Evolutionary conservation across 495 filamentous ascomycete genomes (phyloP).

Genomic region (Podospora pseudopauciseta): DNA sequence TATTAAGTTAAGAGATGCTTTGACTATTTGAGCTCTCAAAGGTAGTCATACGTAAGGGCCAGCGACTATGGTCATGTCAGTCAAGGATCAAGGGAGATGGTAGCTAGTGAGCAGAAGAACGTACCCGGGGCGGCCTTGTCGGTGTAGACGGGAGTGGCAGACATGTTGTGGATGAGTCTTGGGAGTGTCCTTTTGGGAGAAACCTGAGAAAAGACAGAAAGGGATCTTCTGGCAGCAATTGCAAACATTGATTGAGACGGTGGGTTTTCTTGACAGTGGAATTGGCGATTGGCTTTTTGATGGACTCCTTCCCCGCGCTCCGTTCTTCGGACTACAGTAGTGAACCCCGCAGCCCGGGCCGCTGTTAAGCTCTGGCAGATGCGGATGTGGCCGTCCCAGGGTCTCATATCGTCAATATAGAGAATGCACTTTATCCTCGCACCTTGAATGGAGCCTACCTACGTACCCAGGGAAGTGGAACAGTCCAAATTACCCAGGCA

Average conservation of each 20-base stretch:
- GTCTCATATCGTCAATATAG: neutral
- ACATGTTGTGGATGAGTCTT: slow-evolving; percentile 37
- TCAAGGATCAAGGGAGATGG: neutral
- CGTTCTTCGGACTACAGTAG: slow-evolving; percentile 28
- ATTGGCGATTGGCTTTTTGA: slow-evolving; percentile 4
- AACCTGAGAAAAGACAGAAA: slow-evolving; percentile 17
- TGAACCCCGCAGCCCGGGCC: slow-evolving; percentile 19
- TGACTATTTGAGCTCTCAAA: neutral
- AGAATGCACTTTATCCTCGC: neutral
- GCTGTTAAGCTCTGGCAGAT: slow-evolving; percentile 7
- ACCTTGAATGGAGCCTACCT: neutral
- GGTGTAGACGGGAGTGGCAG: slow-evolving; percentile 48
- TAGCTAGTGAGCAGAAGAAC: slow-evolving; percentile 22
- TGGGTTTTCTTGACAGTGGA: neutral
- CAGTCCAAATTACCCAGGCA: neutral
- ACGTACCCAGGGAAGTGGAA: neutral
- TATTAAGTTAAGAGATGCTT: slow-evolving; percentile 14
- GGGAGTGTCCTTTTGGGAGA: slow-evolving; percentile 7
- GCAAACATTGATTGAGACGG: slow-evolving; percentile 17
- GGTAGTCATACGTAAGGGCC: slow-evolving; percentile 51
- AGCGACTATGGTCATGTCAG: slow-evolving; percentile 37
- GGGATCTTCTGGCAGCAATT: slow-evolving; percentile 18
- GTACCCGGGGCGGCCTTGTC: slow-evolving; percentile 51
- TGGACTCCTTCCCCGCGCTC: slow-evolving; percentile 17
- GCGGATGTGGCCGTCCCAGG: neutral